phyloP scores from a whole-genome alignment of 2,329 filamentous ascomycete species.

The Hirsutella minnesotensis region DNA sequence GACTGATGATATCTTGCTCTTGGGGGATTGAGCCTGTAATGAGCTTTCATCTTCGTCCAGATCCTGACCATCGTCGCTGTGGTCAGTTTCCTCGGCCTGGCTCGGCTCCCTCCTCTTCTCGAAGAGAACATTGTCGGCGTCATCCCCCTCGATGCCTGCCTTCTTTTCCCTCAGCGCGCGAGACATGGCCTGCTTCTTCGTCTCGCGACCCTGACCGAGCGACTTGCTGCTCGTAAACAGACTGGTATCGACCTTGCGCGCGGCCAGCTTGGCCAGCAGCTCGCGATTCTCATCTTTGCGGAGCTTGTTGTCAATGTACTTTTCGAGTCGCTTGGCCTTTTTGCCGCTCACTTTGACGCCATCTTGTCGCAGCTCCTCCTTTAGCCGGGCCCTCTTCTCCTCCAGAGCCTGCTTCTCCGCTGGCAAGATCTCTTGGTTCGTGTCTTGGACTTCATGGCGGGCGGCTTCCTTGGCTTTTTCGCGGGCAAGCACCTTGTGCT shows the following conservation, averaged over 20 bases:
- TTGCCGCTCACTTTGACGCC: slow-evolving; percentile 48
- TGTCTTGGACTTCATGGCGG: slow-evolving; percentile 25
- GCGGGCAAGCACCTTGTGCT: slow-evolving; percentile 57
- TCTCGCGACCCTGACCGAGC: slow-evolving; percentile 61
- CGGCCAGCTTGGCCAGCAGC: slow-evolving; percentile 71
- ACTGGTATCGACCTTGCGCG: slow-evolving; percentile 69
- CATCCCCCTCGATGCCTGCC: slow-evolving; percentile 48
- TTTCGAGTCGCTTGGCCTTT: slow-evolving; percentile 55
- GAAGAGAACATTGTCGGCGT: slow-evolving; percentile 37
- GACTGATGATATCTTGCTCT: no score
- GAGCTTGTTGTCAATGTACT: slow-evolving; percentile 77
- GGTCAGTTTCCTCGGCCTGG: slow-evolving; percentile 16
- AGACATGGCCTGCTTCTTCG: slow-evolving; percentile 55
- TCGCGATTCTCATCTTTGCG: slow-evolving; percentile 86
- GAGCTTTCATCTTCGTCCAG: slow-evolving; percentile 10
- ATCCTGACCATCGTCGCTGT: slow-evolving; percentile 9
- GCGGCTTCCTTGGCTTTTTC: slow-evolving; percentile 36
- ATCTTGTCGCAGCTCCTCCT: slow-evolving; percentile 38
- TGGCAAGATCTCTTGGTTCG: slow-evolving; percentile 23
- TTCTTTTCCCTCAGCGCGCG: slow-evolving; percentile 52
- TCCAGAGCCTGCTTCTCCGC: slow-evolving; percentile 37
- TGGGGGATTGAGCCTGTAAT: no score
- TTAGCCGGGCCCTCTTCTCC: slow-evolving; percentile 42
- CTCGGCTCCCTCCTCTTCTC: slow-evolving; percentile 20
- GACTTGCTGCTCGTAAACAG: slow-evolving; percentile 67